A percentile compares a stretch with the other conserved stretches of the same genome.
These are phyloP conservation scores for Diplogelasinospora grovesii DNA, from an alignment of 495 filamentous ascomycete species.

Conservation along the genomic window DNA sequence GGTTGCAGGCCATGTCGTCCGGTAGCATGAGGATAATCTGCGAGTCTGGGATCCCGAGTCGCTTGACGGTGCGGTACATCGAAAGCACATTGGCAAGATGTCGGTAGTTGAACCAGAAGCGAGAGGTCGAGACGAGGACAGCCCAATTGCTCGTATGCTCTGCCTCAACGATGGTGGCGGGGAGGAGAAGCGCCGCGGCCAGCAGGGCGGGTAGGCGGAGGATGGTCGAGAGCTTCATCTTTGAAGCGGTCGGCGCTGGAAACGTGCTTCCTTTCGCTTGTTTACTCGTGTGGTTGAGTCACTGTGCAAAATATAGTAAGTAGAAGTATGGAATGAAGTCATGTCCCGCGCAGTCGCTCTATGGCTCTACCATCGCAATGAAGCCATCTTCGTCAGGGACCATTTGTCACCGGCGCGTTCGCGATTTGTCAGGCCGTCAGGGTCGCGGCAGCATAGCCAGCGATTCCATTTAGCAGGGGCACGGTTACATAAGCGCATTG, in stretches of 20 bases:
- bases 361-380: too few relatives aligned
- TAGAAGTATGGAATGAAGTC: too few relatives aligned
- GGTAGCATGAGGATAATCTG: constrained; percentile 99
- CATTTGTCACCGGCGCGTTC: neutral
- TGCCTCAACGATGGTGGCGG: constrained; percentile 39
- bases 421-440: too few relatives aligned
- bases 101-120: constrained; percentile 99
- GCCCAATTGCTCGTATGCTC: constrained; percentile 99
- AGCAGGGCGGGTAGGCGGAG: constrained; percentile 37
- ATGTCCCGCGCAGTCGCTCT: too few relatives aligned
- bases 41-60: constrained; percentile 93
- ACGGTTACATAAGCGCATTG: too few relatives aligned
- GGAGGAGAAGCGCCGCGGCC: constrained; percentile 36
- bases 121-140: constrained; percentile 93
- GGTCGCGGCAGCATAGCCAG: too few relatives aligned
- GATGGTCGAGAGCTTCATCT: constrained; percentile 33
- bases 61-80: constrained; percentile 96
- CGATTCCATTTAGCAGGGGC: too few relatives aligned
- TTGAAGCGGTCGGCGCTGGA: too few relatives aligned
- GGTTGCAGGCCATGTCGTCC: constrained; percentile 99
- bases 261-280: neutral
- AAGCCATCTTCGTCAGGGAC: too few relatives aligned
- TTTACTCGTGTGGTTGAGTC: too few relatives aligned
- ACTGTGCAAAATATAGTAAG: too few relatives aligned
- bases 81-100: constrained; percentile 97